Base-by-base conservation (phyloP, 2,329 filamentous ascomycete species). In the Talaromyces sp. region DNA sequence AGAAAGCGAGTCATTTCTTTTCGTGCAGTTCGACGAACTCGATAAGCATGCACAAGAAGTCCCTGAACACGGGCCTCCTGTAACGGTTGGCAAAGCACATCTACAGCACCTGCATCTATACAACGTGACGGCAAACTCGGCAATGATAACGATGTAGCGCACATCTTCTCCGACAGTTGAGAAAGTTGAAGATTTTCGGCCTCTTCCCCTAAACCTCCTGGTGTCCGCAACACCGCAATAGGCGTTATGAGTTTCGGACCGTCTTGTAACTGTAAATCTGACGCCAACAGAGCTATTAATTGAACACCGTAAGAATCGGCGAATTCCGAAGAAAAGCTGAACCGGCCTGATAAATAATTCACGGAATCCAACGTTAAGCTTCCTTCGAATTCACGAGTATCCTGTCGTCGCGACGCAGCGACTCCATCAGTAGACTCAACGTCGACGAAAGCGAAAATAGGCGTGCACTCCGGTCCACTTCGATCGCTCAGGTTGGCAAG, bases 71-170 rank as follows among this genome's bases (percentile, higher is more conserved):
- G 85, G 55, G 89, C 86, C 50, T 81, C 80, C 61, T 88, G 85
- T 39, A 97, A 74, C 1, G 93, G 93, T 66, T 88, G 91, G 25
- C 86, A 84, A 62, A 97, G 80, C 51, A 96, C 89, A 73, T 97
- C 93, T 31, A 89, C 81, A 10, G 93, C 93, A 36, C 94, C 94
- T 3, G 89, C 84, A 67, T 96, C 91, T 22, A 97, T 76, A 68
- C 91, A 96, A 66, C 81, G 84, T 64, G 86, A 83, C 60, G 92
- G 79, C 53, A 81, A 75, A 43, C 78, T 75, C 11, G 79, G 77
- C 60, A 84, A 78, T 8, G 76, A 71, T 19, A 76, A 69, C 41
- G 77, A 68, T 54, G 70, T 70, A n/a, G 25, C 28, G 37, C 46
- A 57, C 46, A 52, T 19, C 19, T 39, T 48, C n/a, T 50, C 43